Evolutionary conservation across 345 rosid species (phyloP).

Genomic region (Reutealis trisperma): DNA sequence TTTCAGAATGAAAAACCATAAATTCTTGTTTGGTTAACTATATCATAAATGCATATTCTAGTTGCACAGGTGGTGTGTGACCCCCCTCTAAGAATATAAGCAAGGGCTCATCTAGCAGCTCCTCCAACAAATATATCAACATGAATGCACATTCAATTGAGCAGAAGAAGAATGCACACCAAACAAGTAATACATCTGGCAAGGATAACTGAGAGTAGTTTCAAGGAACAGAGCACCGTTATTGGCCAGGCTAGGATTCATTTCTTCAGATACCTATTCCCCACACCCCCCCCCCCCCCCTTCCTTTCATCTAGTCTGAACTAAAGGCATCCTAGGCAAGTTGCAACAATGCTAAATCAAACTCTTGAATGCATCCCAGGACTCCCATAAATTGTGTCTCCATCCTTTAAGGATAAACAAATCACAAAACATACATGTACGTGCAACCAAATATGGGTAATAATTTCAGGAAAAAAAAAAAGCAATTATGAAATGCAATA

Average conservation of each 20-base stretch:
- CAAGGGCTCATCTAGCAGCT: not conserved
- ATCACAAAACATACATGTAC: not conserved
- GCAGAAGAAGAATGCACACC: not conserved
- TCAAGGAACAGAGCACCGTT: not conserved
- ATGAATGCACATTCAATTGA: not conserved
- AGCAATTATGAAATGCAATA: conserved; percentile 25
- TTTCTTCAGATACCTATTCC: not conserved
- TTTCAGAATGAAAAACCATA: no score
- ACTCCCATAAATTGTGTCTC: not conserved
- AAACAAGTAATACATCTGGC: not conserved
- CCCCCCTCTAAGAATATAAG: not conserved
- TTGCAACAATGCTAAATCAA: not conserved
- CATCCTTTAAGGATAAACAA: not conserved
- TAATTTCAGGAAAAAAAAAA: not conserved
- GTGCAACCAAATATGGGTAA: not conserved
- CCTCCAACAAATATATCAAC: not conserved
- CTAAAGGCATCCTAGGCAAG: not conserved
- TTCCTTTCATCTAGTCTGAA: not conserved
- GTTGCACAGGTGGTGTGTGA: no score
- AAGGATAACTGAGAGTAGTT: not conserved
- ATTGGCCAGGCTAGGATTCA: not conserved
- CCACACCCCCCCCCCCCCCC: no score
- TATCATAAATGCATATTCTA: not conserved
- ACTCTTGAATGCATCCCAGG: not conserved
- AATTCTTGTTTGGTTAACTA: not conserved